phyloP scores from a whole-genome alignment of 2,329 filamentous ascomycete species.

The Tetracladium maxilliforme region DNA sequence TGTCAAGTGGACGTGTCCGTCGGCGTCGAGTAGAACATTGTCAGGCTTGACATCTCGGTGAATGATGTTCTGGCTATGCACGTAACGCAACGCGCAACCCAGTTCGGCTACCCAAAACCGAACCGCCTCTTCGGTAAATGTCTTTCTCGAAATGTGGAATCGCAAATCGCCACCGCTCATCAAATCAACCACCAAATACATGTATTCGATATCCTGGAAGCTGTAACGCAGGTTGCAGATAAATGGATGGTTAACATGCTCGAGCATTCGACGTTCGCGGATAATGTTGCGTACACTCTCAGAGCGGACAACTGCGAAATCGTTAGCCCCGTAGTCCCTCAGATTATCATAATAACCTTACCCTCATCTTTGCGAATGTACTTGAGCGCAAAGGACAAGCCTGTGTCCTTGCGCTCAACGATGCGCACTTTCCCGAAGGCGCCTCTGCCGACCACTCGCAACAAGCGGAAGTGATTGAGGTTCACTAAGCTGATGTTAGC shows the following conservation, averaged over 20 bases:
- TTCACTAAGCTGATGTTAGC: slow-evolving; percentile 47
- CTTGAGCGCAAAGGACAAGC: slow-evolving; percentile 87
- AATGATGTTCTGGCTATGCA: slow-evolving; percentile 76
- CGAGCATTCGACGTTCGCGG: slow-evolving; percentile 91
- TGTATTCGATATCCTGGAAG: slow-evolving; percentile 98
- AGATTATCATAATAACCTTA: slow-evolving; percentile 34
- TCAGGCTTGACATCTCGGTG: slow-evolving; percentile 88
- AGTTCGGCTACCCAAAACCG: slow-evolving; percentile 95
- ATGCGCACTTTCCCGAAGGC: slow-evolving; percentile 98
- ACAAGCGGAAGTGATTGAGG: slow-evolving; percentile 89
- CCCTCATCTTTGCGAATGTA: slow-evolving; percentile 99
- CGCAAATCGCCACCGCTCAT: slow-evolving; percentile 96
- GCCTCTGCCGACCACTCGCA: slow-evolving; percentile 92
- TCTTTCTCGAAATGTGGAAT: slow-evolving; percentile 96
- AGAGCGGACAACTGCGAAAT: slow-evolving; percentile 69
- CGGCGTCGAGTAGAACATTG: slow-evolving; percentile 75
- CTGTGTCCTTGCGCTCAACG: slow-evolving; percentile 92
- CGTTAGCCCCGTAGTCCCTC: slow-evolving; percentile 6
- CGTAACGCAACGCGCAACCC: slow-evolving; percentile 78
- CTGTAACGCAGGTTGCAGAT: slow-evolving; percentile 97
- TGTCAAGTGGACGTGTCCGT: slow-evolving; percentile 91
- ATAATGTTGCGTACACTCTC: slow-evolving; percentile 98
- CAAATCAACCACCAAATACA: slow-evolving; percentile 94
- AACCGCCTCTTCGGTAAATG: slow-evolving; percentile 93
- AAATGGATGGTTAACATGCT: slow-evolving; percentile 95